phyloP scores from a whole-genome alignment of 169 alveolate genomes.

The Plasmodium ovale region DNA sequence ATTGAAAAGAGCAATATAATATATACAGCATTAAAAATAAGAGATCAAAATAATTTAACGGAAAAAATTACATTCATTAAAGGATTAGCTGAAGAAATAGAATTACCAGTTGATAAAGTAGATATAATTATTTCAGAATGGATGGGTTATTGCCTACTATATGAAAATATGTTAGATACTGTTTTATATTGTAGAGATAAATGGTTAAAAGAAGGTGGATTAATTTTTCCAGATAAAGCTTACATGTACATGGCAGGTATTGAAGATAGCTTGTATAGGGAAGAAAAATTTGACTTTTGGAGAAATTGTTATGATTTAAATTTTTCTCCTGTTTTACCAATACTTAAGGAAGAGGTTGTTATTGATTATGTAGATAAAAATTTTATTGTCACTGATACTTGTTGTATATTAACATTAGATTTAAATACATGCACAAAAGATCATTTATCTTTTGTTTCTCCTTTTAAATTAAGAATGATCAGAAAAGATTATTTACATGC shows the following conservation, averaged over 20 bases:
- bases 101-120: slow-evolving; percentile 95
- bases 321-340: slow-evolving; percentile 92
- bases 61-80: slow-evolving; percentile 94
- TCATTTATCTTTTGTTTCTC: slow-evolving; percentile 93
- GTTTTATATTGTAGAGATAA: slow-evolving; percentile 97
- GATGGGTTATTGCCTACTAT: slow-evolving; percentile 99
- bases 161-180: slow-evolving; percentile 98
- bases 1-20: slow-evolving; percentile 98
- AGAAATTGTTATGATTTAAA: slow-evolving; percentile 96
- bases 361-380: slow-evolving; percentile 93
- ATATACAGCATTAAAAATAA: slow-evolving; percentile 92
- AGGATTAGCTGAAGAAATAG: slow-evolving; percentile 97
- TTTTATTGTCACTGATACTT: slow-evolving; percentile 89
- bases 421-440: slow-evolving; percentile 91
- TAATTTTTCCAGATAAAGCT: slow-evolving; percentile 97
- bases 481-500: slow-evolving; percentile 92
- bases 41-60: slow-evolving; percentile 91
- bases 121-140: slow-evolving; percentile 98
- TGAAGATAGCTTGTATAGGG: slow-evolving; percentile 96
- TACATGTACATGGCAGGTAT: slow-evolving; percentile 95
- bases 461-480: slow-evolving; percentile 83
- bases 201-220: slow-evolving; percentile 95
- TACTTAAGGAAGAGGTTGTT: slow-evolving; percentile 95
- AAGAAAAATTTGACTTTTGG: slow-evolving; percentile 96
- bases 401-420: slow-evolving; percentile 92